Conservation (phyloP, 192 early-diverging fungal species). For the Entomortierella parvispora region DNA sequence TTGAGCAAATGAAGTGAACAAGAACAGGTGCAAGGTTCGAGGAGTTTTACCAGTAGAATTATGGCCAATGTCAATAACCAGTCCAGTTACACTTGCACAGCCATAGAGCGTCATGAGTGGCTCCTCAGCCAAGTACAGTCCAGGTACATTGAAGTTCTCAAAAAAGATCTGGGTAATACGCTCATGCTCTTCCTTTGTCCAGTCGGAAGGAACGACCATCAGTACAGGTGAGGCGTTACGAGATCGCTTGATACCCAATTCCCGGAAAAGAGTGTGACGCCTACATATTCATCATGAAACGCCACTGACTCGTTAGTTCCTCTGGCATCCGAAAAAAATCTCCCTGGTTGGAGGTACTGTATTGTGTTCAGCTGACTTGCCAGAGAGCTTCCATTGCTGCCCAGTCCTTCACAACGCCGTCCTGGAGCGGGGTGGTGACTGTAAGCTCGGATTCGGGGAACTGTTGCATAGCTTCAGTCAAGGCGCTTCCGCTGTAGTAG, state of each 20-base stretch:
- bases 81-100: slow-evolving; percentile 76
- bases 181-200: slow-evolving; percentile 86
- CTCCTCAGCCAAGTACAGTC: slow-evolving; percentile 84
- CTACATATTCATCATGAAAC: slow-evolving; percentile 54
- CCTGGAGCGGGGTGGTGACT: slow-evolving; percentile 62
- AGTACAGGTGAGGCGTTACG: slow-evolving; percentile 83
- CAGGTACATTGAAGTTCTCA: slow-evolving; percentile 90
- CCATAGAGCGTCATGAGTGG: slow-evolving; percentile 86
- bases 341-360: too few species aligned
- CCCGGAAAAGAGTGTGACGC: slow-evolving; percentile 80
- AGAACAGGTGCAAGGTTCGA: neutral
- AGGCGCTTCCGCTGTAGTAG: slow-evolving; percentile 45
- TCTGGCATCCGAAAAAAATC: neutral
- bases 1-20: neutral
- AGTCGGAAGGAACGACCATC: slow-evolving; percentile 81
- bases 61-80: slow-evolving; percentile 94
- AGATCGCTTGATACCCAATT: slow-evolving; percentile 78
- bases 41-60: slow-evolving; percentile 70
- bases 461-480: slow-evolving; percentile 36
- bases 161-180: slow-evolving; percentile 88
- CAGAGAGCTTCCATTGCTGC: slow-evolving; percentile 76
- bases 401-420: slow-evolving; percentile 77
- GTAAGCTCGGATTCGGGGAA: slow-evolving; percentile 24
- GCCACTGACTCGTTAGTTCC: neutral
- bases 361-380: too few species aligned